Evolutionary conservation across 2,329 filamentous ascomycete species (phyloP), one percentile per base, ranked within the genome.

Genomic region (Pseudocercospora musae): DNA sequence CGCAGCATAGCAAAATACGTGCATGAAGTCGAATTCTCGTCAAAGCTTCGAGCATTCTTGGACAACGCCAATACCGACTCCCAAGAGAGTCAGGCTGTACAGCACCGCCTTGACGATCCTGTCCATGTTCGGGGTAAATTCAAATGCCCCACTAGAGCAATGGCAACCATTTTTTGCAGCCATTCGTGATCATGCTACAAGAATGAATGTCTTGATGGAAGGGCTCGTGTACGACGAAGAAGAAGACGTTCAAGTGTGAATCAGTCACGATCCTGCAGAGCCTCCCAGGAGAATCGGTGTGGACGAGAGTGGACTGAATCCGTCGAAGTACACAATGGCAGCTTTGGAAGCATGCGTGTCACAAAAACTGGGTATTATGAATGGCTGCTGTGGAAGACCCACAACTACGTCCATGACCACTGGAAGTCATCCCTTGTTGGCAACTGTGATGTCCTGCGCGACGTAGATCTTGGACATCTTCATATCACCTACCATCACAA

Each of bases 401-500:
- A 78, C 77, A 82, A 81, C 71, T 81, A 80, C 66, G 80, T 81
- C 75, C 80, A 82, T 63, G 59, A 81, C 64, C 78, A 81, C 71
- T 81, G 78, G 76, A 82, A 73, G 61, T 68, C 66, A 48, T 80
- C 78, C 1, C 75, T 81, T 0, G 68, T 81, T 3, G 80, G 79
- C 7, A 80, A 80, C 70, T 72, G 74, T 37, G 74, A 75, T 44
- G 64, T 65, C 1, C 72, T 80, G 57, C 76, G 78, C 49, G 76
- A 77, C 37, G 68, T 78, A 20, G 80, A 80, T 67, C 73, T 63
- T 2, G 79, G 79, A 5, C 73, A 79, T 56, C 75, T 83, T 6
- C 80, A 80, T 68, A 68, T 83, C 59, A 81, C 78, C 0, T 82
- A 82, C 64, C 80, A 82, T 68, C 79, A 83, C 69, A 83, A 83